Conservation (phyloP, 192 early-diverging fungal species). For the Umbelopsis sp. region DNA sequence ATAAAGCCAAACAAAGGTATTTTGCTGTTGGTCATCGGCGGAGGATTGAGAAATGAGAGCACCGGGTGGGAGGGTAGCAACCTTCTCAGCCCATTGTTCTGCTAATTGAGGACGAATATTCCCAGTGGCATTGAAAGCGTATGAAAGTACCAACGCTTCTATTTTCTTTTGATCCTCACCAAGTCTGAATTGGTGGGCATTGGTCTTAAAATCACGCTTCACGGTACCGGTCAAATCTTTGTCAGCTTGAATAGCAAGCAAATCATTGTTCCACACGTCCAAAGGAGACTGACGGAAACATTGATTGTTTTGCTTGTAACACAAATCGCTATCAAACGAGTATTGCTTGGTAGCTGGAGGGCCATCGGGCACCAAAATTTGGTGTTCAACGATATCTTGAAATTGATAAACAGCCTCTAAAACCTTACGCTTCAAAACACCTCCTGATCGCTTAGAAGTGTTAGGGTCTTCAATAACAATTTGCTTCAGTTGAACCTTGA, state of each 20-base stretch:
- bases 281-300: conserved; percentile 28
- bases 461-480: conserved; percentile 48
- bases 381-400: conserved; percentile 41
- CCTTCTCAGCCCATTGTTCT: conserved; percentile 55
- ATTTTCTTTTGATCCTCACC: not conserved
- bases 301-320: conserved; percentile 34
- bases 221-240: conserved; percentile 39
- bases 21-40: conserved; percentile 44
- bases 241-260: conserved; percentile 31
- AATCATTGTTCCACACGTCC: conserved; percentile 27
- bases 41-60: conserved; percentile 45
- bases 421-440: conserved; percentile 46
- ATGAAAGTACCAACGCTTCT: conserved; percentile 49
- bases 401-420: conserved; percentile 50
- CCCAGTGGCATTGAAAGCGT: conserved; percentile 55
- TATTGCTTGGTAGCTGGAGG: conserved; percentile 27
- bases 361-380: conserved; percentile 33
- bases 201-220: conserved; percentile 38
- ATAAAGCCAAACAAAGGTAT: conserved; percentile 56
- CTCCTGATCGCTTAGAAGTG: conserved; percentile 28
- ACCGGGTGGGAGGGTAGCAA: conserved; percentile 46
- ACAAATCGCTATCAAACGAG: conserved; percentile 40
- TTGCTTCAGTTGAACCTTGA: conserved; percentile 62
- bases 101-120: conserved; percentile 43
- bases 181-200: conserved; percentile 20